Base-by-base conservation (phyloP, 495 filamentous ascomycete genomes). In the Apiosordaria backusii region DNA sequence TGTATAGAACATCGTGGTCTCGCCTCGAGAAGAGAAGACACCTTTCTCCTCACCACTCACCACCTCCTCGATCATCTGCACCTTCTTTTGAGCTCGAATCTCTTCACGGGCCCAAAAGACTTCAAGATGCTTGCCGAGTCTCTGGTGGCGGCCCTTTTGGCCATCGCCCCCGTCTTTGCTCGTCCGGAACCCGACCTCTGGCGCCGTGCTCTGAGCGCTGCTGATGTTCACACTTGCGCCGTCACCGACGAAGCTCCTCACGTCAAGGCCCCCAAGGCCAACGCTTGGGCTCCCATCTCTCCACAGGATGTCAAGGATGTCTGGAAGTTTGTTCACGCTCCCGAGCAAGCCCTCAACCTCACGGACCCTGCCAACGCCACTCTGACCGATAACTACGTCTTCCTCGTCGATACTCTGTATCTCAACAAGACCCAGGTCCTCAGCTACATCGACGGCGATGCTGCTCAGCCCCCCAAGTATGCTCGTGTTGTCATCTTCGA, bases 361-460 rank as follows among this genome's bases (percentile, higher is more conserved):
- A 78, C 76, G 0, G 29, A 69, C 10, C 68, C 73, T 0, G 60
- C 63, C 18, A 68, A 63, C n/a, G 68, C 74, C 7, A 62, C 54
- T 4, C 55, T 71, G 1, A 78, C 71, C 4, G 76, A 76, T 60
- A 78, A 78, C 61, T 76, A 76, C 23, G 68, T 78, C n/a, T 75
- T 65, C 63, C 74, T 69, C 26, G 77, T 84, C n/a, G 85, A 87
- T 61, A 76, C 81, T 3, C 72, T 86, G 19, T 71, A 72, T 23
- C 80, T 83, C 19, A 86, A 86, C 71, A 87, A 86, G 69, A 80
- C 83, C 1, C 78, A 79, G 65, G 77, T 77, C 22, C 68, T 84
- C 7, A 64, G 74, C 0, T 87, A 82, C 69, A 68, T 87, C 9
- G 76, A 84, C 62, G 76, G 77, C 40, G 64, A 68, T 40, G 77